Evolutionary conservation across 768 basidiomycete genomes (phyloP).

Genomic region (Pleurotus eryngii): DNA sequence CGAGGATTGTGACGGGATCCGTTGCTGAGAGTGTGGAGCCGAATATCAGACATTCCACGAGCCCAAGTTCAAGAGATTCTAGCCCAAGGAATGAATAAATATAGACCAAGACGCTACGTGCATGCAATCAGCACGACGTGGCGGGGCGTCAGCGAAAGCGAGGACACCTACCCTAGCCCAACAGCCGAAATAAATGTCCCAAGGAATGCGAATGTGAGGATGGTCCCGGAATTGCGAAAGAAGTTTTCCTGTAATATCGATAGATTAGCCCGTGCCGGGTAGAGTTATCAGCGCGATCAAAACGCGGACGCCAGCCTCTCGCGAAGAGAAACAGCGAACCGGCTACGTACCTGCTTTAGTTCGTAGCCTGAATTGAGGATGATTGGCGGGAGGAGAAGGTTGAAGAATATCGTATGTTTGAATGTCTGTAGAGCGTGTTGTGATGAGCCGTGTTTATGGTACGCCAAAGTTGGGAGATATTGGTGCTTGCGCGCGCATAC

Average conservation of each 20-base stretch:
- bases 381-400: constrained; percentile 95
- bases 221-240: constrained; percentile 97
- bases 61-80: constrained; percentile 79
- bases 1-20: constrained; percentile 95
- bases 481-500: too few relatives aligned
- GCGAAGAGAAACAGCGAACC: too few relatives aligned
- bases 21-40: constrained; percentile 97
- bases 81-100: constrained; percentile 92
- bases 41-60: constrained; percentile 94
- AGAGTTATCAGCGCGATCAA: too few relatives aligned
- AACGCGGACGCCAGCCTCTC: too few relatives aligned
- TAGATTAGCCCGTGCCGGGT: too few relatives aligned
- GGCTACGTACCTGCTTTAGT: constrained; percentile 73
- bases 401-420: constrained; percentile 97
- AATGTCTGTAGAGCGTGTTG: constrained; percentile 60
- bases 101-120: constrained; percentile 85
- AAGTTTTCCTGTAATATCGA: constrained; percentile 77
- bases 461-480: too few relatives aligned
- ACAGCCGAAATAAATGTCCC: constrained; percentile 97
- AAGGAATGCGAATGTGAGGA: constrained; percentile 87
- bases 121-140: constrained; percentile 37
- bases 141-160: background rate
- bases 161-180: constrained; percentile 87
- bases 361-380: constrained; percentile 98
- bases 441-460: too few relatives aligned